These are phyloP conservation scores for Thermomucor indicae-seudaticae DNA, from an alignment of 371 early-diverging fungal genomes.

Conservation along the genomic window DNA sequence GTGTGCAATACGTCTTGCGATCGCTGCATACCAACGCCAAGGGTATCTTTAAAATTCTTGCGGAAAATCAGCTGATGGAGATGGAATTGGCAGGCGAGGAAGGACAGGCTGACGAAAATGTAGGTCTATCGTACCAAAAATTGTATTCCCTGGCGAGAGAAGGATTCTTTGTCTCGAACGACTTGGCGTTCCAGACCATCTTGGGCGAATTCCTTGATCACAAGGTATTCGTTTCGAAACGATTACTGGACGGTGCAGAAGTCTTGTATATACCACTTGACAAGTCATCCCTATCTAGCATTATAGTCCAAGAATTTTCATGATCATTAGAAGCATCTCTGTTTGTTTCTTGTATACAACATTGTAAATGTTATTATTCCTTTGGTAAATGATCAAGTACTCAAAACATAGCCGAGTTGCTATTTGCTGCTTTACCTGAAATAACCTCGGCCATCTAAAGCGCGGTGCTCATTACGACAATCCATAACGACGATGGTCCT, in stretches of 20 bases:
- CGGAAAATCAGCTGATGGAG: slow-evolving; percentile 69
- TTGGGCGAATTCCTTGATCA: slow-evolving; percentile 93
- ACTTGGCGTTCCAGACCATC: slow-evolving; percentile 78
- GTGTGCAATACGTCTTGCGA: slow-evolving; percentile 79
- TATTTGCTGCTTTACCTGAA: too few relatives aligned
- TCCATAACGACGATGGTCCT: too few relatives aligned
- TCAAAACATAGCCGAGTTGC: too few relatives aligned
- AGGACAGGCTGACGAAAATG: slow-evolving; percentile 29
- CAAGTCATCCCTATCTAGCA: slow-evolving; percentile 49
- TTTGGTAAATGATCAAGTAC: too few relatives aligned
- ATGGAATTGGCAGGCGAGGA: slow-evolving; percentile 37
- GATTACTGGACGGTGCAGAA: slow-evolving; percentile 73
- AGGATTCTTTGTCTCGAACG: slow-evolving; percentile 77
- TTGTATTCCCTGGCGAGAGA: slow-evolving; percentile 76
- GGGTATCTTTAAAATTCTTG: slow-evolving; percentile 72
- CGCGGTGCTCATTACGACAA: too few relatives aligned
- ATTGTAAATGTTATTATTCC: too few relatives aligned
- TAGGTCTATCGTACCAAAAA: slow-evolving; percentile 58
- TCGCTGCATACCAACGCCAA: slow-evolving; percentile 81
- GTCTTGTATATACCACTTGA: slow-evolving; percentile 79
- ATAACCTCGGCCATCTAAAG: too few relatives aligned
- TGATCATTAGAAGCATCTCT: too few relatives aligned
- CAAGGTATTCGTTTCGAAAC: slow-evolving; percentile 68
- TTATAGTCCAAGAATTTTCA: too few relatives aligned
- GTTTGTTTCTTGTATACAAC: too few relatives aligned